Evolutionary conservation across 1,284 basidiomycete species (phyloP), one percentile per base, ranked within the genome.

Genomic region (Chalciporus sp.): DNA sequence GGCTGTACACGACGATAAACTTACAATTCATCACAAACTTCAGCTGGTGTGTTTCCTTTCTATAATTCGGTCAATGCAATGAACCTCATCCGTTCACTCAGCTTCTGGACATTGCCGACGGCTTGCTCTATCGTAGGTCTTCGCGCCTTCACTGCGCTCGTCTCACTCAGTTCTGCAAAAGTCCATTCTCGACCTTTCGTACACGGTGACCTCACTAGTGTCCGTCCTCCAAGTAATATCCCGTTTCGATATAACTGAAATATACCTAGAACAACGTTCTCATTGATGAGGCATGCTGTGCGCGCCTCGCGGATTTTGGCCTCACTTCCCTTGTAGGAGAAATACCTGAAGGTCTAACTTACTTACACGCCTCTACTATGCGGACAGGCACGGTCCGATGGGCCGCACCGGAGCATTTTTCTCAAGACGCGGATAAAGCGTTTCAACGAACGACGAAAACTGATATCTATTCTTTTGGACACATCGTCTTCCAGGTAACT

Each of bases 381-480:
- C 59, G 61, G 39, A 49, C 52, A n/a, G 51, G 51, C 12, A 20
- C 48, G 11, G 1, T 42, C 14, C 39, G 48, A 14, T 52, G 49
- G 49, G 31, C 48, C 20, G 48, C 51, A 11, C 48, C 51, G 4
- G 51, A 52, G 16, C 53, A 58, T 55, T 42, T 48, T 57, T 16
- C 49, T 37, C 4, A 52, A 62, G 33, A 31, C 63, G 12, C 10
- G 52, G n/a, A 20, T 23, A 11, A 48, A 45, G 1, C 23, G 45
- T 16, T 7, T 42, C 33, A 20, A 1, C 16, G 28, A 39, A 42
- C 59, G 1, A 31, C 50, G 4, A 39, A 52, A 19, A 47, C 43
- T 17, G 63, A 66, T 16, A 52, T 62, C 9, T 62, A 52, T 53
- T 62, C 64, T 3, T 60, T 64, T 3, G 61, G 61, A 29, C 54